Base-by-base conservation (phyloP, 805 yeast species). In the Lachancea meyersii region DNA sequence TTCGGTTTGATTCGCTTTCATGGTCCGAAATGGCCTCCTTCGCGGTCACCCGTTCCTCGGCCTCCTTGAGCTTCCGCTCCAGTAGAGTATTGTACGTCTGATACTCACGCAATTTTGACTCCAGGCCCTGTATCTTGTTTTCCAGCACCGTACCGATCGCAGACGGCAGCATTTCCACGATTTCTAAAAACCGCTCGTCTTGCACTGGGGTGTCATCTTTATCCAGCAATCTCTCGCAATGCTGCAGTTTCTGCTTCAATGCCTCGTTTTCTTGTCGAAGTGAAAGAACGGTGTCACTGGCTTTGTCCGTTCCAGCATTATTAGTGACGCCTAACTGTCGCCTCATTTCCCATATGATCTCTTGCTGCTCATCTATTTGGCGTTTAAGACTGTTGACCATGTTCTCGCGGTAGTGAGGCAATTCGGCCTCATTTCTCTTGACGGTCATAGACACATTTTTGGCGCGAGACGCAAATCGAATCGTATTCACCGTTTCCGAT, bases 401-500 rank as follows among this genome's bases (percentile, higher is more conserved):
- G 38, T 67, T 73, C 35, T 74, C 76, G 16, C 71, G 73, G 13
- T 72, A 80, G 5, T 36, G 32, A 7, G 11, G 13, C 17, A 41
- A 46, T 26, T 35, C 41, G 22, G 40, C 45, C 30, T 71, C 75
- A 51, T 73, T 72, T 45, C 74, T 75, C 40, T 74, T 74, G 5
- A 86, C 95, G 42, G 71, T 73, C 53, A 89, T 72, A 10, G 79
- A 71, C 39, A 93, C 79, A 59, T 91, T 87, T 55, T 88, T 89
- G 1, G 97, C 97, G 47, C 96, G 70, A 0, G 95, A 85, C 0
- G 96, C 97, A 67, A 93, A 93, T 40, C 97, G 67, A 20, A 93
- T 69, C 0, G 97, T 89, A 58, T 86, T 87, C 31, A 80, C 69
- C 0, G 97, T 86, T 59, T 91, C 97, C 0, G 85, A 72, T n/a